Evolutionary conservation across 352 stramenopile species (phyloP).

Genomic region (Globisporangium cederbergense): DNA sequence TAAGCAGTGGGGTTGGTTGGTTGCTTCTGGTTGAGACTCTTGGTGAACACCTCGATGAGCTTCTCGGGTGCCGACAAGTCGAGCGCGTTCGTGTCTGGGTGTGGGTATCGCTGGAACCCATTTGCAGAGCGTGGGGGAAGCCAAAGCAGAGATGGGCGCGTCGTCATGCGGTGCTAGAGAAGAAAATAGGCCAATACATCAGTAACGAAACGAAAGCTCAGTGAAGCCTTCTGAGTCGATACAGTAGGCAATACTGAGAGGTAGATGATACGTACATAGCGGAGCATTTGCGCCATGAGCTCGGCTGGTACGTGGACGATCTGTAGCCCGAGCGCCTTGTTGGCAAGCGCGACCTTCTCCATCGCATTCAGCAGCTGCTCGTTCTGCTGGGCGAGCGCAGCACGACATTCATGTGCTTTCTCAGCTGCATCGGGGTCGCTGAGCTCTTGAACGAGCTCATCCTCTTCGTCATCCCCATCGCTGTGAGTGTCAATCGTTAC

Average conservation of each 20-base stretch:
- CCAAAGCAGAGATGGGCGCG: slow-evolving; percentile 52
- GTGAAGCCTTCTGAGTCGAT: background rate
- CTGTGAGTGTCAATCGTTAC: background rate
- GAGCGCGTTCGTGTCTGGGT: slow-evolving; percentile 56
- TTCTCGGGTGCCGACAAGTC: slow-evolving; percentile 29
- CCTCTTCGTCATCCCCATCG: background rate
- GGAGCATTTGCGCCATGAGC: slow-evolving; percentile 21
- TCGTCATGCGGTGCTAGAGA: slow-evolving; percentile 41
- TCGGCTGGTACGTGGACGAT: slow-evolving; percentile 27
- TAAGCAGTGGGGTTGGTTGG: background rate
- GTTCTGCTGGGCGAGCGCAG: background rate
- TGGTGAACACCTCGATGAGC: slow-evolving; percentile 16
- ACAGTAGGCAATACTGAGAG: background rate
- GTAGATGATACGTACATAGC: slow-evolving; percentile 27
- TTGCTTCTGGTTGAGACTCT: background rate
- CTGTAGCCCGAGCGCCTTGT: background rate
- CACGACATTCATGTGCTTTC: background rate
- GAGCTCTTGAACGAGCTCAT: background rate
- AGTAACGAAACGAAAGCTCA: background rate
- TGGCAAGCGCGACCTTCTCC: background rate
- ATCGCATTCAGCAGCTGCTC: background rate
- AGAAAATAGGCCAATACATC: slow-evolving; percentile 7
- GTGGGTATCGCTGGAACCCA: slow-evolving; percentile 54
- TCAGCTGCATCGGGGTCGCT: background rate
- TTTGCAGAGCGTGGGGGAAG: slow-evolving; percentile 36